These are phyloP conservation scores for Physcia stellaris DNA, from an alignment of 495 filamentous ascomycete genomes.

Conservation along the genomic window DNA sequence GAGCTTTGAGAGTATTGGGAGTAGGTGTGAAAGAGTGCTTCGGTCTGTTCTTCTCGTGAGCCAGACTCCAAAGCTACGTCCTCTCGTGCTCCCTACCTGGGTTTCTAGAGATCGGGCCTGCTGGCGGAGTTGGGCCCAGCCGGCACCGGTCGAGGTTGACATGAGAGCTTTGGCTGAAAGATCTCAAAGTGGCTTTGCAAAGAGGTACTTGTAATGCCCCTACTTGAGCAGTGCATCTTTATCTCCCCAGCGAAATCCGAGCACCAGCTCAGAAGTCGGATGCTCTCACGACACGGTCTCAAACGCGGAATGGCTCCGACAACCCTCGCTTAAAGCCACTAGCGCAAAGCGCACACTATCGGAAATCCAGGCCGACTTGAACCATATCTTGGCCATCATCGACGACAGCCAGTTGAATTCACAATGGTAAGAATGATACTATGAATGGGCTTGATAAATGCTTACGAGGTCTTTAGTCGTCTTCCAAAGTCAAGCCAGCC, in stretches of 20 bases:
- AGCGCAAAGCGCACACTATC: constrained; percentile 8
- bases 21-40: constrained; percentile 86
- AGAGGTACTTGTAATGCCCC: too few species aligned
- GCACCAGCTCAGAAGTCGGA: too few species aligned
- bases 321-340: too few species aligned
- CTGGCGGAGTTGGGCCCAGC: constrained; percentile 92
- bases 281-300: too few species aligned
- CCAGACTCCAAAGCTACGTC: background rate
- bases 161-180: constrained; percentile 30
- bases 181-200: too few species aligned
- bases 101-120: constrained; percentile 83
- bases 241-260: too few species aligned
- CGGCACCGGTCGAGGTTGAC: constrained; percentile 63
- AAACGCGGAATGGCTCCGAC: too few species aligned
- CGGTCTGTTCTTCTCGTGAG: constrained; percentile 46
- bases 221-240: too few species aligned
- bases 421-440: constrained; percentile 17
- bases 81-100: constrained; percentile 47
- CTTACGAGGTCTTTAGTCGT: constrained; percentile 44
- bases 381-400: constrained; percentile 1
- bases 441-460: background rate
- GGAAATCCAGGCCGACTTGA: background rate
- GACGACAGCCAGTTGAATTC: too few species aligned
- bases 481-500: constrained; percentile 84
- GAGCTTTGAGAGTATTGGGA: constrained; percentile 80